These are phyloP conservation scores for Coniophora puteana DNA, from an alignment of 1,284 basidiomycete species.

Conservation along the genomic window DNA sequence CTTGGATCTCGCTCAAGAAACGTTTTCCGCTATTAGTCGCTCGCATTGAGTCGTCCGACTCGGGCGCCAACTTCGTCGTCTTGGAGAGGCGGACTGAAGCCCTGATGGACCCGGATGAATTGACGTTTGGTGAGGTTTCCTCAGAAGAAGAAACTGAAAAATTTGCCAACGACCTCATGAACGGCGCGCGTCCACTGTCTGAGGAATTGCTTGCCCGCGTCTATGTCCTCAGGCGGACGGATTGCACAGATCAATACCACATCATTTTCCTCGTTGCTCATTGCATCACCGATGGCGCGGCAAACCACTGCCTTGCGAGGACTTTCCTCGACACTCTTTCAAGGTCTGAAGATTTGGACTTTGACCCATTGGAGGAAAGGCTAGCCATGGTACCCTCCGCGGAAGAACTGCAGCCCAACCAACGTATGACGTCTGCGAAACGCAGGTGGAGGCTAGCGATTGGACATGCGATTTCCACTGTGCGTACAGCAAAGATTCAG, in stretches of 20 bases:
- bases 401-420: constrained; percentile 35
- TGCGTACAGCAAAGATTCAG: constrained; percentile 27
- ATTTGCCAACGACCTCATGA: constrained; percentile 28
- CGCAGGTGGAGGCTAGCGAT: constrained; percentile 46
- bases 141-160: constrained; percentile 9
- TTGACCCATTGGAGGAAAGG: constrained; percentile 30
- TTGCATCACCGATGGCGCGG: constrained; percentile 45
- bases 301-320: constrained; percentile 34
- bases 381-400: constrained; percentile 37
- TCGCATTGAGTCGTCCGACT: no score
- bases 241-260: constrained; percentile 32
- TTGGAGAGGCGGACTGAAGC: no score
- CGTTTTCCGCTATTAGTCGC: constrained; percentile 19
- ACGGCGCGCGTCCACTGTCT: constrained; percentile 32
- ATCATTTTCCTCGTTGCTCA: constrained; percentile 42
- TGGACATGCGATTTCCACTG: constrained; percentile 34
- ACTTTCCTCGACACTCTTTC: constrained; percentile 39
- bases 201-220: constrained; percentile 35
- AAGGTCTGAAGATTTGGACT: constrained; percentile 10
- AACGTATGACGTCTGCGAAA: constrained; percentile 28
- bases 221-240: constrained; percentile 31
- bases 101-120: no score
- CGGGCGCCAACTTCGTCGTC: no score
- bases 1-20: constrained; percentile 18
- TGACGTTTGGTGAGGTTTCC: constrained; percentile 4